Evolutionary conservation across 176 grass and related monocot species (phyloP).

Genomic region (Chloris gayana): DNA sequence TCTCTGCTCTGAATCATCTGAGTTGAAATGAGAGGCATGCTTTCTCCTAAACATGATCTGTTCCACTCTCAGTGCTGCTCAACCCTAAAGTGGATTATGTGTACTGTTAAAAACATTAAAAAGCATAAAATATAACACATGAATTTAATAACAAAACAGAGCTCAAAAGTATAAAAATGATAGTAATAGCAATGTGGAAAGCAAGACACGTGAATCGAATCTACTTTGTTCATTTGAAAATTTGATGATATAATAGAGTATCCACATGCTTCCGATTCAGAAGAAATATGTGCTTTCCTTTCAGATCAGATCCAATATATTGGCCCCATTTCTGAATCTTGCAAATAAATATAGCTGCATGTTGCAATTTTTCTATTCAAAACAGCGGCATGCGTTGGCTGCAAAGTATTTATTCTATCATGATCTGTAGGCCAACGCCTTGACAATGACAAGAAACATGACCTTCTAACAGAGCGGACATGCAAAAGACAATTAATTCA

Average conservation of each 20-base stretch:
- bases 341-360: not conserved
- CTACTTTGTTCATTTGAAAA: not conserved
- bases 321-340: not conserved
- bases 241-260: not conserved
- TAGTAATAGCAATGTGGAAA: not conserved
- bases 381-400: not conserved
- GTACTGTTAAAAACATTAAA: not conserved
- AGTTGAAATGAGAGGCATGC: slow-evolving; percentile 47
- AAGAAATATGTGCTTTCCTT: not conserved
- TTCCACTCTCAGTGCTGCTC: slow-evolving; percentile 25
- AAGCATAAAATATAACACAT: not conserved
- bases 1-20: slow-evolving; percentile 40
- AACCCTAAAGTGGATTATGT: slow-evolving; percentile 13
- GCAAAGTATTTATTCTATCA: not conserved
- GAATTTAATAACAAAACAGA: not conserved
- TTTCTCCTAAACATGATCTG: slow-evolving; percentile 72
- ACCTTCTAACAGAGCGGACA: not conserved
- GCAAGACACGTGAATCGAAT: not conserved
- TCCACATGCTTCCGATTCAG: not conserved
- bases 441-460: not conserved
- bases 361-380: not conserved
- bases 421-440: not conserved
- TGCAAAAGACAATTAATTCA: not conserved
- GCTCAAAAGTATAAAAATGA: not conserved
- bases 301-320: not conserved